Conservation (phyloP, 1,139 yeast species). For the Taiozyma sp. region DNA sequence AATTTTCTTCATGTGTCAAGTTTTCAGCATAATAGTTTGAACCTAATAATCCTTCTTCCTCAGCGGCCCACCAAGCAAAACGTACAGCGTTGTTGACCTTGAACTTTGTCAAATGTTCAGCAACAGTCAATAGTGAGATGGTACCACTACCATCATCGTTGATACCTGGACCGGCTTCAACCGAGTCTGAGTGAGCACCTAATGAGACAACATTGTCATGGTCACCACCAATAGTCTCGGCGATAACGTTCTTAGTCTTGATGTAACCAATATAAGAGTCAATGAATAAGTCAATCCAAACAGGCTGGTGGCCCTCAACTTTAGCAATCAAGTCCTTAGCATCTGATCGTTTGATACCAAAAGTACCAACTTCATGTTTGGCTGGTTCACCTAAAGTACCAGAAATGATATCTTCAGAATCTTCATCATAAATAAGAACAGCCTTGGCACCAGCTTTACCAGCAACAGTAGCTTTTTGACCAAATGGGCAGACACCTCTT, state of each 20-base stretch:
- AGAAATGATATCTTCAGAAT: slow-evolving; percentile 41
- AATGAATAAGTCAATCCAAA: slow-evolving; percentile 43
- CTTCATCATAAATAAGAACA: slow-evolving; percentile 73
- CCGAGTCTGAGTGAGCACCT: slow-evolving; percentile 94
- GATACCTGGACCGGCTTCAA: slow-evolving; percentile 87
- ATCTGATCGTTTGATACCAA: slow-evolving; percentile 55
- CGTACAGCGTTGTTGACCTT: slow-evolving; percentile 83
- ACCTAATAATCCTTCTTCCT: slow-evolving; percentile 92
- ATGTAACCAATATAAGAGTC: slow-evolving; percentile 66
- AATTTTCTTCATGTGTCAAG: slow-evolving; percentile 64
- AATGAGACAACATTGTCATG: slow-evolving; percentile 80
- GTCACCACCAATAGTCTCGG: slow-evolving; percentile 82
- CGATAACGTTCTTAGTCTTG: slow-evolving; percentile 73
- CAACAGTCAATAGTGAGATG: slow-evolving; percentile 79
- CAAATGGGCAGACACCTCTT: slow-evolving; percentile 84
- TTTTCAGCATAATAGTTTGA: slow-evolving; percentile 70
- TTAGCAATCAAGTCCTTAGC: slow-evolving; percentile 45
- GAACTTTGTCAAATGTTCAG: slow-evolving; percentile 69
- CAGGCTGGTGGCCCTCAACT: slow-evolving; percentile 25
- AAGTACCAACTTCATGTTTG: slow-evolving; percentile 65
- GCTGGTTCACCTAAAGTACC: slow-evolving; percentile 81
- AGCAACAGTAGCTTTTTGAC: slow-evolving; percentile 70
- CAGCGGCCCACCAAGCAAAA: slow-evolving; percentile 98
- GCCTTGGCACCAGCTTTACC: slow-evolving; percentile 77
- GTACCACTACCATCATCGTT: slow-evolving; percentile 95